A percentile compares a stretch with the other conserved stretches of the same genome.
Evolutionary conservation across 139 green algal species (phyloP).

Genomic region (Tetraselmis striata): DNA sequence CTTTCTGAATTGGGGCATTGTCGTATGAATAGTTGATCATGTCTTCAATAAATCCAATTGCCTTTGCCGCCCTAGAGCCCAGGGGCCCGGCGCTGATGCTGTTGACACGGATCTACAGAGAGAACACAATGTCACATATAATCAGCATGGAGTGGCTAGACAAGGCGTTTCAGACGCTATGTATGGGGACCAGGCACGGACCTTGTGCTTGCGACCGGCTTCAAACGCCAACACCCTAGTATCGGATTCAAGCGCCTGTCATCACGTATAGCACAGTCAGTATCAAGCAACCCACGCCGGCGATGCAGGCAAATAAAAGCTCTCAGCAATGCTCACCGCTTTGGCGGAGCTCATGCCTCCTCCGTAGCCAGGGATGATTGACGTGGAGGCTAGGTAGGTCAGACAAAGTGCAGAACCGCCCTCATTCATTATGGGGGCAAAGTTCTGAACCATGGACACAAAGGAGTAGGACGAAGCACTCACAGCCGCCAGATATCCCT

Average conservation of each 20-base stretch:
- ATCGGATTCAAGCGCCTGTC: constrained; percentile 88
- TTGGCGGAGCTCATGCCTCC: constrained; percentile 97
- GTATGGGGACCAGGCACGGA: no score
- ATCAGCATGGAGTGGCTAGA: no score
- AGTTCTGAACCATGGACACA: constrained; percentile 85
- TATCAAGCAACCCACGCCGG: constrained; percentile 1
- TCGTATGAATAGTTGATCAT: constrained; percentile 96
- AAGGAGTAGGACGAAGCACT: constrained; percentile 95
- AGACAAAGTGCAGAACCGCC: constrained; percentile 54
- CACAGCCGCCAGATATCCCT: constrained; percentile 93
- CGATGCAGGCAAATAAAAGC: background rate
- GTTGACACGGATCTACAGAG: constrained; percentile 64
- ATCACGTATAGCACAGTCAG: background rate
- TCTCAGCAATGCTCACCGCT: constrained; percentile 31
- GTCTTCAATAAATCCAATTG: constrained; percentile 99
- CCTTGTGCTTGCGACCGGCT: constrained; percentile 82
- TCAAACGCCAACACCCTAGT: constrained; percentile 95
- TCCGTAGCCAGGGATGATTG: constrained; percentile 93
- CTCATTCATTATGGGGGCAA: constrained; percentile 60
- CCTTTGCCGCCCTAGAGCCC: constrained; percentile 87
- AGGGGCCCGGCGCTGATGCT: constrained; percentile 90
- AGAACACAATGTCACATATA: no score
- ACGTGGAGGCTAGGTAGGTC: constrained; percentile 91
- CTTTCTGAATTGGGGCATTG: constrained; percentile 94
- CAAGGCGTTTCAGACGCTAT: no score